Evolutionary conservation across 768 basidiomycete genomes (phyloP), one percentile per base, ranked within the genome.

Genomic region (Pisolithus sp.): DNA sequence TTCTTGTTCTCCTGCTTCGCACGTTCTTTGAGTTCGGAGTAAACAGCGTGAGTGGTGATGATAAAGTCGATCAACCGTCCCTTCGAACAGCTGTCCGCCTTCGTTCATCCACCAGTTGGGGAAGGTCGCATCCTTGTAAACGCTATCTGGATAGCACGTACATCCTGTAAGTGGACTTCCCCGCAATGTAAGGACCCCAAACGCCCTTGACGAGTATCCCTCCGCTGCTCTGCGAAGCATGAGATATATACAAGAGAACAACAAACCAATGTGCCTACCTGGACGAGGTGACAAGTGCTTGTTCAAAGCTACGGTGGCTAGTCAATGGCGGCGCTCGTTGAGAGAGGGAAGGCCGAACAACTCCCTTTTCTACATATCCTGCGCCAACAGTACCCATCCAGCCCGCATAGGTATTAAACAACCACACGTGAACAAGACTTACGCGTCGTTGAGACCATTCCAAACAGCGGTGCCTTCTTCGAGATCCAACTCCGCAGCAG

Each of bases 41-140:
- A 90, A 1, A 94, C 90, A 3, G 89, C 82, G 62, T 99, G 96
- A 0, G 90, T 97, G 10, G 83, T 90, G 53, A 98, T 78, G 63
- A 94, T 86, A 65, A 96, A 97, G 62, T 99, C 92, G 50, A 99
- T 93, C 8, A 98, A 78, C 84, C 64, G 47, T n/a, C 96, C 96
- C 0, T 96, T 99, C 1, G 93, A 94, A 7, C 93, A 96, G n/a
- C 69, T 99, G 96, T 2, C 96, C 96, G 37, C 95, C 96, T 70
- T 99, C 96, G 62, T 94, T 99, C 93, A 97, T 96, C 96, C 95
- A 99, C 86, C 91, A 94, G 17, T 86, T 92, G 40, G 84, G 84
- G 71, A 97, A 93, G 30, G 94, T 78, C 6, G 92, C 85, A 62
- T 97, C 86, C 81, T 89, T 57, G 34, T 18, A n/a, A 40, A 15